Percentiles rank a stretch among this genome's conserved stretches.
Evolutionary conservation across 1,284 basidiomycete genomes (phyloP).

Genomic region (Neotropicomus parvogracilis): DNA sequence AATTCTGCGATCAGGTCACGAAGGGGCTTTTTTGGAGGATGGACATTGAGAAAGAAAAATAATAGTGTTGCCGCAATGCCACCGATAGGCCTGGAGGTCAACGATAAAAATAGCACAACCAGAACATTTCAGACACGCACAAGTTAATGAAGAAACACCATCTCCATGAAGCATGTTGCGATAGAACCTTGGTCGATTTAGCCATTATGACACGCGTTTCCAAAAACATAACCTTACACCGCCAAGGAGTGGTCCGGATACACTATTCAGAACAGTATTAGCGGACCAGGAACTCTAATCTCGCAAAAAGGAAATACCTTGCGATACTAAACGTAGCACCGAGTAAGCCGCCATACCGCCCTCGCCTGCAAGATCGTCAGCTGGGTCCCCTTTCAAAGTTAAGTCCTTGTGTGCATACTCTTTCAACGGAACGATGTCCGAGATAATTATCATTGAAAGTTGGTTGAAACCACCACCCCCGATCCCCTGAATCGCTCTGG

Average conservation of each 20-base stretch:
- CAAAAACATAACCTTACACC: constrained; percentile 45
- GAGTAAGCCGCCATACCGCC: constrained; percentile 69
- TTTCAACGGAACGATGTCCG: constrained; percentile 75
- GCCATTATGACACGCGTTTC: background rate
- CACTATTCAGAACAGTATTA: constrained; percentile 37
- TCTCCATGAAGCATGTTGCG: constrained; percentile 70
- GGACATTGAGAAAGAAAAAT: constrained; percentile 81
- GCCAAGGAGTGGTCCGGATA: constrained; percentile 71
- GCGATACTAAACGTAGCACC: constrained; percentile 77
- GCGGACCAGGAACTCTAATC: background rate
- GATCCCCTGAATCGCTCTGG: constrained; percentile 78
- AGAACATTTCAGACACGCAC: constrained; percentile 35
- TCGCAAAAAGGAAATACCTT: constrained; percentile 8
- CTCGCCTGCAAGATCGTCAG: constrained; percentile 47
- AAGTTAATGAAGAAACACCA: constrained; percentile 79
- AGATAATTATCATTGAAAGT: constrained; percentile 67
- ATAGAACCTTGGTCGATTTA: constrained; percentile 46
- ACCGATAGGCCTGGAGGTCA: constrained; percentile 57
- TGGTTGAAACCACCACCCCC: constrained; percentile 77
- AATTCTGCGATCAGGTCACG: constrained; percentile 62
- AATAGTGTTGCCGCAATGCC: constrained; percentile 64
- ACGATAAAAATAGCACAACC: background rate
- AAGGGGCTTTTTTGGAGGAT: constrained; percentile 57
- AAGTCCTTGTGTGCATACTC: constrained; percentile 47
- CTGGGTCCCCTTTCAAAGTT: background rate